phyloP scores from a whole-genome alignment of 1,284 basidiomycete species.

The Rhodotorula sp. region DNA sequence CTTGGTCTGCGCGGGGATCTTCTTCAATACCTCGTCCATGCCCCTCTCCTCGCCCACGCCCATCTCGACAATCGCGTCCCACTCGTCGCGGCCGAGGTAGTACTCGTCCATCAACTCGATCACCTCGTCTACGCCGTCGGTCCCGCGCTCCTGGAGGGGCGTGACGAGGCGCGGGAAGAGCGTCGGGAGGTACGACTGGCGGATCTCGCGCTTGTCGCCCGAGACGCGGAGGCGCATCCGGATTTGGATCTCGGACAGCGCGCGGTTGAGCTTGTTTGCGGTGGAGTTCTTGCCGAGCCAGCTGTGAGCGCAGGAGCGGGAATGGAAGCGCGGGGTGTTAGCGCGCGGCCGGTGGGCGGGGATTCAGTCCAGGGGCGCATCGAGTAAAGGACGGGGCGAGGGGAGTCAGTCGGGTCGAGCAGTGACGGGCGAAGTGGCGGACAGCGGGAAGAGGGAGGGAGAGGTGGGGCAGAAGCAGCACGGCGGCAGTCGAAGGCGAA shows the following conservation, averaged over 20 bases:
- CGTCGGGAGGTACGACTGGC: conserved; percentile 86
- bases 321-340: neutral
- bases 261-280: conserved; percentile 74
- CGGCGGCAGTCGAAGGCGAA: too few relatives aligned
- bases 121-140: conserved; percentile 72
- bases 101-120: conserved; percentile 93
- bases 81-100: conserved; percentile 88
- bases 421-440: too few relatives aligned
- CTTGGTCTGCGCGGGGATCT: conserved; percentile 80
- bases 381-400: neutral
- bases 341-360: conserved; percentile 16
- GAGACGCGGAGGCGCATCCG: conserved; percentile 92
- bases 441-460: too few relatives aligned
- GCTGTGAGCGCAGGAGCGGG: conserved; percentile 55
- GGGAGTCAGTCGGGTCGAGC: too few relatives aligned
- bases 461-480: too few relatives aligned
- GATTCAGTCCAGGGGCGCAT: too few relatives aligned
- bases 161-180: conserved; percentile 75
- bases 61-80: conserved; percentile 92
- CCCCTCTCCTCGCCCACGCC: conserved; percentile 80
- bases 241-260: conserved; percentile 86
- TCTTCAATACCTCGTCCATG: conserved; percentile 69
- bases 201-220: conserved; percentile 82
- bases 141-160: conserved; percentile 66
- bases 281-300: conserved; percentile 99